These are phyloP conservation scores for Crithidia acanthocephali DNA, from an alignment of 208 protist species.

Conservation along the genomic window DNA sequence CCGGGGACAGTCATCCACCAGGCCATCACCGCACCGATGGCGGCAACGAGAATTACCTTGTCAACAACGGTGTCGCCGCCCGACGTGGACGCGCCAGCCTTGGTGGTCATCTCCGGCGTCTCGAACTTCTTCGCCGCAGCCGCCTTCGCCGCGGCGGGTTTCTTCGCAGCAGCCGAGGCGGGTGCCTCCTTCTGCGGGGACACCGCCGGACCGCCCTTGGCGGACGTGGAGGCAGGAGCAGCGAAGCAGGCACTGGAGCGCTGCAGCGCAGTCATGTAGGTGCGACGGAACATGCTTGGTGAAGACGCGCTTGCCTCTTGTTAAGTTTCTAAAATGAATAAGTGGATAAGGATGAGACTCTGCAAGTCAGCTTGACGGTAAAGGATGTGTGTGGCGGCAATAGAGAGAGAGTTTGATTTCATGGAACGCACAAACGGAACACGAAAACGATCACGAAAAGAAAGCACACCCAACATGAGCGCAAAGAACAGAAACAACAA, in stretches of 20 bases:
- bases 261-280: conserved; percentile 35
- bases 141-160: conserved; percentile 26
- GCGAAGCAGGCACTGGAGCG: conserved; percentile 24
- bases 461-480: too few relatives aligned
- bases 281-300: conserved; percentile 71
- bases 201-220: conserved; percentile 7
- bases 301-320: too few relatives aligned
- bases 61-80: conserved; percentile 73
- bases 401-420: background rate
- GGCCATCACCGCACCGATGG: conserved; percentile 37
- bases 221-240: background rate
- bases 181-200: background rate
- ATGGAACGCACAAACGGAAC: too few relatives aligned
- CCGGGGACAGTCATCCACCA: conserved; percentile 74
- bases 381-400: background rate
- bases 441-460: too few relatives aligned
- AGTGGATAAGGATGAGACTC: conserved; percentile 3
- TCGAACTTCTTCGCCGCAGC: conserved; percentile 31
- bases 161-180: conserved; percentile 16
- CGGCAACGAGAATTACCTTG: conserved; percentile 59
- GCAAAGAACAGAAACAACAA: too few relatives aligned
- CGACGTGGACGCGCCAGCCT: conserved; percentile 54
- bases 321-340: conserved; percentile 6
- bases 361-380: background rate
- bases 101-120: conserved; percentile 43